Evolutionary conservation across 495 filamentous ascomycete genomes (phyloP), one percentile per base, ranked within the genome.

Genomic region (Xylaria palmicola): DNA sequence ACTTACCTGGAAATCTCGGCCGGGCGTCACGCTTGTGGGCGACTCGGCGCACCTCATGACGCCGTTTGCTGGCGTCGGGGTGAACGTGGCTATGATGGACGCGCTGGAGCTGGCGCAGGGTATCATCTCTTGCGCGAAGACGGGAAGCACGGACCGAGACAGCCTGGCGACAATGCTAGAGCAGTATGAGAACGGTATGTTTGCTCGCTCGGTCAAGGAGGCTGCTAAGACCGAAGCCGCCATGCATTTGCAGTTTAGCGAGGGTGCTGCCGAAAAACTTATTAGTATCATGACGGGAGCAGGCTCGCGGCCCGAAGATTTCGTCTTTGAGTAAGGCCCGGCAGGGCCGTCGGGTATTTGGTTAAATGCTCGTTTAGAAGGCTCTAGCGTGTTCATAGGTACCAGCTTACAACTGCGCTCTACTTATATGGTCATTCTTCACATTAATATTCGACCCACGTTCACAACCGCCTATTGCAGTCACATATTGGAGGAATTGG

Each of bases 41-140:
- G 85, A 88, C 69, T 82, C 86, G 4, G 86, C 85, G 5, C 84
- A 88, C 64, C 60, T 87, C 6, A 86, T 85, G 84, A 81, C 79
- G 2, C 84, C 84, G 0, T 85, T 82, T 63, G 81, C 79, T 0
- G 86, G 85, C 6, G 81, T 81, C 9, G 85, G 86, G 2, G 83
- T 87, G 17, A 86, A 88, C 55, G 62, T 81, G 2, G 85, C 82
- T 0, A 77, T 88, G 76, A 68, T 72, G 59, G 84, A 88, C 62
- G 78, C 85, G 1, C 60, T 85, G 72, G 65, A 86, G 48, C 70
- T 86, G 30, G 68, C 63, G 27, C 55, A 64, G 56, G 68, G 65
- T 4, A 65, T 70, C 3, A 30, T 56, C 19, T 29, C 24, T 15
- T 64, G 60, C 43, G 54, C 66, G 26, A 20, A 59, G 24, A 30